Base-by-base conservation (phyloP, 2,329 filamentous ascomycete genomes). In the Colletotrichum viniferum region DNA sequence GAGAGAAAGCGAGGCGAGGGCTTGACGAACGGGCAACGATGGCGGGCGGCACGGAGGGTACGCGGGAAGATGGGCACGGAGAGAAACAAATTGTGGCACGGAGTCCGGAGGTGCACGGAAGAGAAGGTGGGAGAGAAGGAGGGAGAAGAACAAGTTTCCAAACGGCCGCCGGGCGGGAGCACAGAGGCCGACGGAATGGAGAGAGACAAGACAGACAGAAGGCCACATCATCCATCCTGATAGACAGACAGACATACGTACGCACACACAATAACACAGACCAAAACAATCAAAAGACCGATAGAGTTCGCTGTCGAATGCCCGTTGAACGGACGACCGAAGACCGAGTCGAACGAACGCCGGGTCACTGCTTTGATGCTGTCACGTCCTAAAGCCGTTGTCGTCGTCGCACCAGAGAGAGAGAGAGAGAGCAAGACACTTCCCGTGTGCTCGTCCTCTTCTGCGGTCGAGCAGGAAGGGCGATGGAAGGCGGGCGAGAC, bases 271-370 rank as follows among this genome's bases (percentile, higher is more conserved):
- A 65, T 18, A 3, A 60, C 67, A 36, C 43, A 63, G 38, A 70
- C 64, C 55, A 58, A 56, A 24, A 32, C 18, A 67, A 34, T 43
- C 18, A 55, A 16, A 52, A 60, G 52, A 58, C 65, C 52, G 65
- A 68, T 60, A 60, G n/a, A 28, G 52, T 68, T 68, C 32, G 21
- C 52, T 32, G 18, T 14, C 8, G 18, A 21, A 74, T 74, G 73
- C 73, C 73, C 73, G 73, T 74, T 71, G 73, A 74, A 67, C 36
- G 73, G 73, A 74, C 73, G 73, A 74, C 73, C 73, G 73, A 72
- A 58, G 56, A 56, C 62, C 55, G 62, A 74, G 62, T 52, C n/a
- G 30, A 43, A 43, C 68, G 61, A 64, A 65, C 61, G 68, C 61
- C 18, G 30, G 48, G 34, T 48, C 67, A n/a, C 21, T 43, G 61